phyloP scores from a whole-genome alignment of 805 yeast species.

The Pachysolen tannophilus region DNA sequence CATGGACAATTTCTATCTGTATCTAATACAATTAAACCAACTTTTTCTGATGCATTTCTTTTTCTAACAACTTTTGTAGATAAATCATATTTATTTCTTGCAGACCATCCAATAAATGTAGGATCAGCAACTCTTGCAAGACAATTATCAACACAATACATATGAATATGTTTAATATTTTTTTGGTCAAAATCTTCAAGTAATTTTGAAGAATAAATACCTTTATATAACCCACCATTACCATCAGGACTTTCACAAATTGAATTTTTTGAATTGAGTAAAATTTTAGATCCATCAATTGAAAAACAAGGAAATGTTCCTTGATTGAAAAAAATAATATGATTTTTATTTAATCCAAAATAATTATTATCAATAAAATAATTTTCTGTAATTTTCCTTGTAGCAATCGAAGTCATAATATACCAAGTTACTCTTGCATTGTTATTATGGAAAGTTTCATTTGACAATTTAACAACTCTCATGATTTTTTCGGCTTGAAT shows the following conservation, averaged over 20 bases:
- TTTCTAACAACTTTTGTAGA: constrained; percentile 96
- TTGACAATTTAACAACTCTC: constrained; percentile 53
- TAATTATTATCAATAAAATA: constrained; percentile 55
- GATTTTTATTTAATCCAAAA: constrained; percentile 60
- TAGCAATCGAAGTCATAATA: constrained; percentile 92
- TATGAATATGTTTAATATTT: constrained; percentile 83
- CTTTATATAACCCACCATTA: constrained; percentile 93
- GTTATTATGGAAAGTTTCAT: constrained; percentile 17
- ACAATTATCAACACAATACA: constrained; percentile 95
- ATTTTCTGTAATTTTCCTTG: constrained; percentile 63
- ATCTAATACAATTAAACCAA: constrained; percentile 82
- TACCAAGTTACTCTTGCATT: constrained; percentile 63
- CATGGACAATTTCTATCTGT: constrained; percentile 55
- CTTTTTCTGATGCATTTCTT: constrained; percentile 78
- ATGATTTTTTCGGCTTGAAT: constrained; percentile 83
- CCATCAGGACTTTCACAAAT: constrained; percentile 94
- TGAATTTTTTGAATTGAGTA: constrained; percentile 45
- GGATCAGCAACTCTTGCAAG: constrained; percentile 94
- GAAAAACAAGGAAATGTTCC: constrained; percentile 91
- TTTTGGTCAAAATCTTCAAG: constrained; percentile 57
- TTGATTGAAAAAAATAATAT: constrained; percentile 81
- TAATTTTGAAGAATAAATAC: constrained; percentile 55
- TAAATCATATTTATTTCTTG: constrained; percentile 53
- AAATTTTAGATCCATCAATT: constrained; percentile 58
- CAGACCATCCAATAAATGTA: constrained; percentile 77